Evolutionary conservation across 164 flowering plant genomes (phyloP).

Genomic region (Chimonanthus salicifolius): DNA sequence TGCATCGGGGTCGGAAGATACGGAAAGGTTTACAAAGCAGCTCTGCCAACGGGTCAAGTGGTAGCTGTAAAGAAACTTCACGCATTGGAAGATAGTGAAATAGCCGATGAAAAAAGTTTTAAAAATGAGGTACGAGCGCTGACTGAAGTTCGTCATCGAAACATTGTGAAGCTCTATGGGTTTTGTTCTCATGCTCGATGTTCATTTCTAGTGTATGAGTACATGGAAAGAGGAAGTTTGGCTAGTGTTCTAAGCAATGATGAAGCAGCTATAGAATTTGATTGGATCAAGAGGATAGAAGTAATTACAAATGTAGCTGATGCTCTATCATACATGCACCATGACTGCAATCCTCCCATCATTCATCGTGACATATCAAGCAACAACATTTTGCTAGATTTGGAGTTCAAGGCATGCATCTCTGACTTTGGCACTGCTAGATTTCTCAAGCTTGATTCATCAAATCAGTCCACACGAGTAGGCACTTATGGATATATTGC

Average conservation of each 20-base stretch:
- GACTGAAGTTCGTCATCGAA: not conserved
- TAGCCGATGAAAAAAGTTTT: not conserved
- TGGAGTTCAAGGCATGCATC: not conserved
- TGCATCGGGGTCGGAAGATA: not conserved
- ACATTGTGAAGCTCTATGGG: not conserved
- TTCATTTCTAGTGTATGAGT: not conserved
- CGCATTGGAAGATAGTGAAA: not conserved
- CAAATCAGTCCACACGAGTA: not conserved
- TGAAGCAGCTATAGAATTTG: not conserved
- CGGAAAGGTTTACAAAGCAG: slow-evolving; percentile 13
- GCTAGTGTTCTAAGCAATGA: not conserved
- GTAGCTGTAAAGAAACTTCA: slow-evolving; percentile 14
- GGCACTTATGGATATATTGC: slow-evolving; percentile 3
- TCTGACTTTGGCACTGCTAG: slow-evolving; percentile 3
- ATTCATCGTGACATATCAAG: slow-evolving; percentile 4
- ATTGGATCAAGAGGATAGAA: not conserved
- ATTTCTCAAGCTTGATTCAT: not conserved
- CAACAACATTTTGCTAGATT: not conserved
- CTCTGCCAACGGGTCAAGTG: slow-evolving; percentile 4
- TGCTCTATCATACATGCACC: slow-evolving; percentile 4
- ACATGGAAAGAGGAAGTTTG: no score
- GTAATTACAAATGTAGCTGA: not conserved
- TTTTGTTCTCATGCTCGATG: not conserved
- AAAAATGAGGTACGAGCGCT: not conserved
- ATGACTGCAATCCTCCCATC: not conserved